Percentiles rank a stretch among this genome's conserved stretches.
phyloP scores from a whole-genome alignment of 1,284 basidiomycete species.

The Pseudozyma thailandica region DNA sequence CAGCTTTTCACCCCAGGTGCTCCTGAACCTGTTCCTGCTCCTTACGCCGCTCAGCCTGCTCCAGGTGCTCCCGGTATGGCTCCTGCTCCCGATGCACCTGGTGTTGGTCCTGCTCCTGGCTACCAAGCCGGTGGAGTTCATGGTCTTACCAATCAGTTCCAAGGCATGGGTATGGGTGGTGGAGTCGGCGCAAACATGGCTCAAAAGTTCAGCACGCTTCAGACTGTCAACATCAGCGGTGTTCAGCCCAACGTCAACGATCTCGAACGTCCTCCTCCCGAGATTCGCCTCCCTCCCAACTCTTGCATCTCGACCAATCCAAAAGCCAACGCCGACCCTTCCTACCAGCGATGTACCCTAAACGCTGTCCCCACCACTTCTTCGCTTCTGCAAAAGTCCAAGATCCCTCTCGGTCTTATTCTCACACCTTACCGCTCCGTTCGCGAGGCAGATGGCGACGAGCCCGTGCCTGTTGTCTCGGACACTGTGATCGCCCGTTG shows the following conservation, averaged over 20 bases:
- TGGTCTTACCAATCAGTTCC: conserved; percentile 83
- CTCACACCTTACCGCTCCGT: conserved; percentile 91
- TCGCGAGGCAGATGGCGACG: conserved; percentile 72
- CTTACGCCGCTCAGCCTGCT: conserved; percentile 38
- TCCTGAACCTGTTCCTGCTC: conserved; percentile 35
- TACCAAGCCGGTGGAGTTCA: conserved; percentile 70
- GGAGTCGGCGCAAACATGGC: conserved; percentile 62
- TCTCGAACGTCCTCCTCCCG: conserved; percentile 82
- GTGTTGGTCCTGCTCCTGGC: conserved; percentile 22
- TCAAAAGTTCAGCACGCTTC: conserved; percentile 50
- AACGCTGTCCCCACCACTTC: conserved; percentile 94
- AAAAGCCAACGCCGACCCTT: conserved; percentile 84
- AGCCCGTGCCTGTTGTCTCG: conserved; percentile 84
- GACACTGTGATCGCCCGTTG: conserved; percentile 98
- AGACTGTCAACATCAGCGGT: conserved; percentile 60
- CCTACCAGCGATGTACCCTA: conserved; percentile 91
- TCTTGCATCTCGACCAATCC: conserved; percentile 83
- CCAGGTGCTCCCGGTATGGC: conserved; percentile 37
- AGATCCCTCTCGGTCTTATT: conserved; percentile 89
- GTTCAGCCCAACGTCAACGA: conserved; percentile 81
- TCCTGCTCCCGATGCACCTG: conserved; percentile 19
- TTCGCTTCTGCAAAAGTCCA: conserved; percentile 88
- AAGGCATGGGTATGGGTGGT: conserved; percentile 80
- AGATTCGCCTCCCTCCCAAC: conserved; percentile 85
- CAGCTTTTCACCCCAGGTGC: conserved; percentile 55